A percentile compares a stretch with the other conserved stretches of the same genome.
Conservation (phyloP, 1,284 basidiomycete species). For the Ustilago loliicola region DNA sequence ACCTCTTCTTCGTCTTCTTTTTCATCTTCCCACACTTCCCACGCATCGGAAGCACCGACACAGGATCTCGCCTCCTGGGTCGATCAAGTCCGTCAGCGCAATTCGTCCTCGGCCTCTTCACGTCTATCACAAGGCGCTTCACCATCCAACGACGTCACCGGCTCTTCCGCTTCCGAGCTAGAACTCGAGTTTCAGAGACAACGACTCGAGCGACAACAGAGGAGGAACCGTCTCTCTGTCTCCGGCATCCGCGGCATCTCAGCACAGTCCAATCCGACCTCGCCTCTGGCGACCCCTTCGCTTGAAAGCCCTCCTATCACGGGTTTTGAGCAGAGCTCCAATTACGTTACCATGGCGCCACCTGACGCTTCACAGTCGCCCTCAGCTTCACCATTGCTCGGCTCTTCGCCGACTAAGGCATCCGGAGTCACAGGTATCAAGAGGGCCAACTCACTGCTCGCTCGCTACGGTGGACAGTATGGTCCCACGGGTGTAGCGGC, state of each 20-base stretch:
- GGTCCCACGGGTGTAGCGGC: constrained; percentile 67
- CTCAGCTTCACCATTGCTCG: constrained; percentile 34
- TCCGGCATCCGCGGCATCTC: constrained; percentile 51
- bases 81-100: constrained; percentile 46
- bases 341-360: constrained; percentile 23
- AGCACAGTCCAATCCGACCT: constrained; percentile 31
- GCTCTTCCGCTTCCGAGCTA: constrained; percentile 33
- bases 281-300: constrained; percentile 38
- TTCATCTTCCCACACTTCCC: constrained; percentile 9
- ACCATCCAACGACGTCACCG: constrained; percentile 5
- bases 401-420: constrained; percentile 43
- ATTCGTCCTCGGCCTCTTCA: constrained; percentile 30
- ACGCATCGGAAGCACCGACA: constrained; percentile 25
- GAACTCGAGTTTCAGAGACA: constrained; percentile 48
- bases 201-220: constrained; percentile 41
- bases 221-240: constrained; percentile 37
- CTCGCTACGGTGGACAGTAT: constrained; percentile 65
- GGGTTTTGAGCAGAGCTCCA: constrained; percentile 8
- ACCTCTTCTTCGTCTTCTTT: not conserved
- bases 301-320: constrained; percentile 18
- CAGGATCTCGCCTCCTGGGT: constrained; percentile 52
- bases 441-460: constrained; percentile 57
- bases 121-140: constrained; percentile 5
- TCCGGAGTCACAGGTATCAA: constrained; percentile 42
- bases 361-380: constrained; percentile 32